phyloP scores from a whole-genome alignment of 805 yeast species.

The Yamadazyma takamatsuzukensis region DNA sequence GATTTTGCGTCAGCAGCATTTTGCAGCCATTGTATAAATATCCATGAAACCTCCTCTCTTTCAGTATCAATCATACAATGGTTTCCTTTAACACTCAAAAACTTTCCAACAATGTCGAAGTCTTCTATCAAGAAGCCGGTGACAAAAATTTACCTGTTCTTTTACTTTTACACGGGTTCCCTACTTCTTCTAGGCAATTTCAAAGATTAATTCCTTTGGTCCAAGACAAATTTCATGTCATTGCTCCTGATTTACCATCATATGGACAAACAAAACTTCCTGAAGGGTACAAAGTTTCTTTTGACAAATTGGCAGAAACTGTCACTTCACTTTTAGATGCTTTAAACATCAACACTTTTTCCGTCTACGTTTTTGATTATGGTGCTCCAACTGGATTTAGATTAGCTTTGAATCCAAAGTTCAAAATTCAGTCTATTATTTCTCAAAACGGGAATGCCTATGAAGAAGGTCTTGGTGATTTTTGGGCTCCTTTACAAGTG shows the following conservation, averaged over 20 bases:
- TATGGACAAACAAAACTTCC: slow-evolving; percentile 36
- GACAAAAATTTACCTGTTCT: slow-evolving; percentile 21
- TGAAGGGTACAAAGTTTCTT: slow-evolving; percentile 21
- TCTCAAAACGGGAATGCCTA: slow-evolving; percentile 45
- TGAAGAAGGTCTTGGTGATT: slow-evolving; percentile 36
- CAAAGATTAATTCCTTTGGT: slow-evolving; percentile 34
- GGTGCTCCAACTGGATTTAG: slow-evolving; percentile 43
- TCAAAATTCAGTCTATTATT: slow-evolving; percentile 26
- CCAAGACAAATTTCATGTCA: slow-evolving; percentile 30
- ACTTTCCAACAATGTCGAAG: slow-evolving; percentile 12
- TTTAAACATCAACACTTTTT: slow-evolving; percentile 22
- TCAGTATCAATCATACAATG: too few relatives aligned
- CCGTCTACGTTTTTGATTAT: slow-evolving; percentile 40
- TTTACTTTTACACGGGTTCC: slow-evolving; percentile 43
- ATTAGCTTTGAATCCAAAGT: slow-evolving; percentile 30
- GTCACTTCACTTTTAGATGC: slow-evolving; percentile 25
- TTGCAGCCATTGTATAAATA: too few relatives aligned
- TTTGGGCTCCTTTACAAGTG: slow-evolving; percentile 34
- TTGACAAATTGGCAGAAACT: slow-evolving; percentile 28
- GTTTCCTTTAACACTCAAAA: slow-evolving; percentile 7
- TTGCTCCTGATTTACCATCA: slow-evolving; percentile 47
- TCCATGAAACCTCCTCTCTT: too few relatives aligned
- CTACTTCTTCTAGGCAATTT: slow-evolving; percentile 41
- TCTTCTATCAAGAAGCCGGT: slow-evolving; percentile 17
- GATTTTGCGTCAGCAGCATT: too few relatives aligned